These are phyloP conservation scores for Aureobasidium pullulans DNA, from an alignment of 2,329 filamentous ascomycete species.

Conservation along the genomic window DNA sequence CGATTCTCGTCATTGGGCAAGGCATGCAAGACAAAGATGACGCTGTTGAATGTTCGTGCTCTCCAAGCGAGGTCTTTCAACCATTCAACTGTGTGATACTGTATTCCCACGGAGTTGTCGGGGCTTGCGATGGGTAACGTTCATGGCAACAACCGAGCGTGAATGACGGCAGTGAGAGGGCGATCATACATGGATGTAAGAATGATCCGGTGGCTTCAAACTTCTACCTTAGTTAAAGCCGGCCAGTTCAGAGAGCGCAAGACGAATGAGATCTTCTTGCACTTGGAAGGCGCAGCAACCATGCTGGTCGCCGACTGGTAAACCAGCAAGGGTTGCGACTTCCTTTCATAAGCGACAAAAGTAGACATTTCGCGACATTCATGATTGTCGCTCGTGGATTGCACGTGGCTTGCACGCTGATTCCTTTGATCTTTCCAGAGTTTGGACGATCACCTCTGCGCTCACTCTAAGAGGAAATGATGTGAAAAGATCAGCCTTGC, in stretches of 20 bases:
- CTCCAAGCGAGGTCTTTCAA: neutral
- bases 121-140: neutral
- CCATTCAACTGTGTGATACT: neutral
- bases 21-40: neutral
- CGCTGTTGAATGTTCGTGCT: neutral
- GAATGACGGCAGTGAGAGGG: neutral
- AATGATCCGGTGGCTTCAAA: neutral
- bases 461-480: slow-evolving; percentile 5
- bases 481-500: neutral
- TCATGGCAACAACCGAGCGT: neutral
- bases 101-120: neutral
- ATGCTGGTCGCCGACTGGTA: too few species aligned
- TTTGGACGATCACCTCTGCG: neutral
- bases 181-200: neutral
- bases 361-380: neutral
- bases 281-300: neutral
- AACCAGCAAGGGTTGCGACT: neutral
- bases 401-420: slow-evolving; percentile 6
- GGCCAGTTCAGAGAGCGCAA: neutral
- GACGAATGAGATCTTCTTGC: neutral
- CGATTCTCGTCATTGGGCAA: neutral
- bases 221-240: neutral
- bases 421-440: neutral
- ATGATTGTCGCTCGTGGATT: neutral
- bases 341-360: neutral